Evolutionary conservation across 495 filamentous ascomycete genomes (phyloP), one percentile per base, ranked within the genome.

Genomic region (Extremus antarcticus): DNA sequence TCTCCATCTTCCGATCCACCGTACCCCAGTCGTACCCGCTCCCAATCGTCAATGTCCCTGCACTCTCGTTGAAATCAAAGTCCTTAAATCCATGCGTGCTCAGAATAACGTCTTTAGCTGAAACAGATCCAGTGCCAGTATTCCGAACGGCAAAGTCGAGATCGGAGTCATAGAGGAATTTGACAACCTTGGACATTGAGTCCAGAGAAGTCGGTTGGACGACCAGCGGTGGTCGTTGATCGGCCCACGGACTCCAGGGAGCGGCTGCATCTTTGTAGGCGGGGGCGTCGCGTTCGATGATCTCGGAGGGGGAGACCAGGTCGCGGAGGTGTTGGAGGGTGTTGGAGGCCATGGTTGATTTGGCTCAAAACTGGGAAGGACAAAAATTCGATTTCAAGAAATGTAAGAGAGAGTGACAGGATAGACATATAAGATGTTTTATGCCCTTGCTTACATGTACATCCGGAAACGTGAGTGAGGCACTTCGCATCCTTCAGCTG

Each of bases 81-180:
- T 51, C 53, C 21, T 63, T 57, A 47, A 70, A 70, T 25, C 57
- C 62, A 10, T 55, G 56, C 43, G 66, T 56, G 56, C 57, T 66
- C 41, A 68, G 56, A 15, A 68, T 43, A 32, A 66, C 66, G 19
- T 65, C 66, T 9, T 43, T 39, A 0, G 65, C 53, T 1, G 65
- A 68, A 22, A 54, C 58, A 25, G 56, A 58, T 17, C 67, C 67
- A 46, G 59, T 63, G 25, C 67, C 65, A 11, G 58, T 58, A 41
- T 53, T 55, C n/a, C 67, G 60, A 2, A 70, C 45, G 15, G 56
- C 56, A 48, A 70, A 65, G 25, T 68, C 66, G 15, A 70, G 57
- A 16, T 62, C 48, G 2, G 66, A 61, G 17, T 58, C 52, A 50
- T 59, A 63, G 20, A 70, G 58, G 9, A 40, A 45, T 19, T 54